These are phyloP conservation scores for Pulveroboletus sp. DNA, from an alignment of 768 basidiomycete species.

Conservation along the genomic window DNA sequence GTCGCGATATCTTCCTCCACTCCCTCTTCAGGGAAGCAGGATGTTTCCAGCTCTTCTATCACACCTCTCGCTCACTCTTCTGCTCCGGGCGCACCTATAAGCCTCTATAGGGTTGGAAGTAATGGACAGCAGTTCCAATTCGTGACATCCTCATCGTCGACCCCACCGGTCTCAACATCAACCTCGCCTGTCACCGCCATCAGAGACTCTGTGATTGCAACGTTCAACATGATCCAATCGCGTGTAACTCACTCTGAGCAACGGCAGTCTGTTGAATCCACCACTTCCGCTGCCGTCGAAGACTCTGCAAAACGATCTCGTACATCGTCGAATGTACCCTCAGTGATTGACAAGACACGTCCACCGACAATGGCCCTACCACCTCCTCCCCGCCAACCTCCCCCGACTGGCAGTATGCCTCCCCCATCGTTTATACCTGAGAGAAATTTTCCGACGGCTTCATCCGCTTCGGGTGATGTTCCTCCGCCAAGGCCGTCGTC, in stretches of 20 bases:
- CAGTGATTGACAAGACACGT: slow-evolving; percentile 65
- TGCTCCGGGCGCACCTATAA: slow-evolving; percentile 29
- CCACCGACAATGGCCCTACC: slow-evolving; percentile 85
- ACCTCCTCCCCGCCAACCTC: slow-evolving; percentile 72
- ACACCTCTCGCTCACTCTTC: slow-evolving; percentile 33
- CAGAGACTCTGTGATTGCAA: slow-evolving; percentile 47
- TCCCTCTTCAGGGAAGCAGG: slow-evolving; percentile 20
- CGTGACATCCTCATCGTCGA: slow-evolving; percentile 44
- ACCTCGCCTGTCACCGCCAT: slow-evolving; percentile 37
- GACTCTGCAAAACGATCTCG: slow-evolving; percentile 51
- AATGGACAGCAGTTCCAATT: slow-evolving; percentile 58
- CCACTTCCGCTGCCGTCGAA: slow-evolving; percentile 48
- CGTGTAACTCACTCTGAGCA: slow-evolving; percentile 55
- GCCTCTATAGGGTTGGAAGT: slow-evolving; percentile 55
- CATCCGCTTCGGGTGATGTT: slow-evolving; percentile 46
- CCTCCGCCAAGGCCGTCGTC: slow-evolving; percentile 88
- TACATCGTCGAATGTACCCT: slow-evolving; percentile 52
- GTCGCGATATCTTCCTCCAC: slow-evolving; percentile 23
- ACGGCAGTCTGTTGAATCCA: slow-evolving; percentile 69
- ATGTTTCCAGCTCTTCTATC: slow-evolving; percentile 27
- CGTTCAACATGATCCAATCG: slow-evolving; percentile 42
- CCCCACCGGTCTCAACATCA: slow-evolving; percentile 23
- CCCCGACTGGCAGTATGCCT: slow-evolving; percentile 65
- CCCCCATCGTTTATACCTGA: slow-evolving; percentile 79
- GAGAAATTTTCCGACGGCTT: slow-evolving; percentile 43